Conservation (phyloP, 495 filamentous ascomycete genomes). For the Aspergillus leporis region DNA sequence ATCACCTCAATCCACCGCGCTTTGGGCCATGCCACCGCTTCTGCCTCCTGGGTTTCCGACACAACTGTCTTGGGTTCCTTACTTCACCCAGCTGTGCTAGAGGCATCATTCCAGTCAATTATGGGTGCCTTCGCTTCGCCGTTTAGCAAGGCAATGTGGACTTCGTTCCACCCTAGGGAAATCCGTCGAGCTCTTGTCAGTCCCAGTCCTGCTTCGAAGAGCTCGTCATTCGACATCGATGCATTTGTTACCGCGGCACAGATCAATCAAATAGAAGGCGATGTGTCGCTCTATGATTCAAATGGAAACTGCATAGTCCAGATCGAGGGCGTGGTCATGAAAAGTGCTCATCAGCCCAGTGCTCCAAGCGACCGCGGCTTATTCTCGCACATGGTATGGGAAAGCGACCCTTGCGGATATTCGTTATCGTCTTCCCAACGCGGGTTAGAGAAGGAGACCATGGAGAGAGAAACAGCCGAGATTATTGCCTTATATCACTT, state of each 20-base stretch:
- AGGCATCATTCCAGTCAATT: not conserved
- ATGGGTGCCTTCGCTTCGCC: not conserved
- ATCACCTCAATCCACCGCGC: not conserved
- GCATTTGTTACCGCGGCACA: not conserved
- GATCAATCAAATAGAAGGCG: not conserved
- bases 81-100: not conserved
- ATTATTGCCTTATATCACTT: not conserved
- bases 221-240: not conserved
- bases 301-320: not conserved
- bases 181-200: not conserved
- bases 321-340: not conserved
- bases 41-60: not conserved
- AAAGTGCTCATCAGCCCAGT: not conserved
- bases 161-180: not conserved
- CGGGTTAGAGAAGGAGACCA: not conserved
- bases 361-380: not conserved
- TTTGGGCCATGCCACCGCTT: not conserved
- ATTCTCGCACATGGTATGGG: not conserved
- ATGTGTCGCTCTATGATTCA: not conserved
- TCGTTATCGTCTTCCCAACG: not conserved
- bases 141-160: not conserved
- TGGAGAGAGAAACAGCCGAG: not conserved
- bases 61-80: not conserved
- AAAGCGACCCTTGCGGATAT: not conserved
- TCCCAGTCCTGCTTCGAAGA: not conserved